These are phyloP conservation scores for Tilletiopsis washingtonensis DNA, from an alignment of 1,284 basidiomycete genomes.

Conservation along the genomic window DNA sequence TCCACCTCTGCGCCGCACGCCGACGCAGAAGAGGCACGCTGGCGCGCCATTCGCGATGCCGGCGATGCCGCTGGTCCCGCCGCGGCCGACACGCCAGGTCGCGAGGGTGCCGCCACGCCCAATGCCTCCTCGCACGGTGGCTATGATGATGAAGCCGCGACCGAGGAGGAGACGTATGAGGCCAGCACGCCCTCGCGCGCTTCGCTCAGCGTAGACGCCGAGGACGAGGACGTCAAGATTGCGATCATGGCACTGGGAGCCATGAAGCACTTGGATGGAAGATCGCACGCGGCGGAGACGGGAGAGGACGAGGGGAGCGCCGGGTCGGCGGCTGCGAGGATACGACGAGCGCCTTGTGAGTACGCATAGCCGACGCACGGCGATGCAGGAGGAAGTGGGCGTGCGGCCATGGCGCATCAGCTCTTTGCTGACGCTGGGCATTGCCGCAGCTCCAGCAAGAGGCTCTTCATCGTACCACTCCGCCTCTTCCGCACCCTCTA, in stretches of 20 bases:
- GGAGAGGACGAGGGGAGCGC: not conserved
- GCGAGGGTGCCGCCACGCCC: too few relatives aligned
- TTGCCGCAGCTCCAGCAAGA: not conserved
- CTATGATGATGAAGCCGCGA: too few relatives aligned
- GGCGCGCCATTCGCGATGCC: too few relatives aligned
- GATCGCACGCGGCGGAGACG: not conserved
- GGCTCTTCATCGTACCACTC: slow-evolving; percentile 3
- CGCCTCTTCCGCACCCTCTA: slow-evolving; percentile 26
- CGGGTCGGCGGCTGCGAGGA: not conserved
- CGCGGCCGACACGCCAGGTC: too few relatives aligned
- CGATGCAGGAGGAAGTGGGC: too few relatives aligned
- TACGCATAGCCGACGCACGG: not conserved
- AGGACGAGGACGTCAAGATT: not conserved
- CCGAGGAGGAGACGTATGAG: too few relatives aligned
- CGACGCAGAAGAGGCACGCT: too few relatives aligned
- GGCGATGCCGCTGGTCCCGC: too few relatives aligned
- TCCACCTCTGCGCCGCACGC: too few relatives aligned
- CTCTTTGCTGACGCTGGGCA: not conserved
- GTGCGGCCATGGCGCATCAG: too few relatives aligned
- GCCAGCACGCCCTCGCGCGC: too few relatives aligned
- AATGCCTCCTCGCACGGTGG: too few relatives aligned
- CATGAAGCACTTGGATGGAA: slow-evolving; percentile 35
- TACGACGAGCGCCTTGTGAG: not conserved
- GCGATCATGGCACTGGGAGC: slow-evolving; percentile 15
- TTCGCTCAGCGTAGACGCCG: not conserved